These are phyloP conservation scores for Penicillium angulare DNA, from an alignment of 495 filamentous ascomycete species.

Conservation along the genomic window DNA sequence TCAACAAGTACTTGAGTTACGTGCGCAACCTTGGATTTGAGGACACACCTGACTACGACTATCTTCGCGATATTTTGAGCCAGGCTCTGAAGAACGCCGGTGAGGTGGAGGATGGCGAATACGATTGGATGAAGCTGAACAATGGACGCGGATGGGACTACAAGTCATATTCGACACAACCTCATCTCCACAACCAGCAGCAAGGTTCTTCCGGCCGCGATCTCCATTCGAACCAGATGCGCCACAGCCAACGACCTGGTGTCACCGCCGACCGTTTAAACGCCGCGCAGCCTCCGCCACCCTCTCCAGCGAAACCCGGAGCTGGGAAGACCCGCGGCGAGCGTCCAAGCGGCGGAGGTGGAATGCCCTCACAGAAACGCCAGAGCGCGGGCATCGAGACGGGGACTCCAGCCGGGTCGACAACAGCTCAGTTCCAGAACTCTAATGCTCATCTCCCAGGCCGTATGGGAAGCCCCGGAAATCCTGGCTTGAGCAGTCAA, in stretches of 20 bases:
- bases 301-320: constrained; percentile 78
- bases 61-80: constrained; percentile 93
- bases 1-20: constrained; percentile 95
- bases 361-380: constrained; percentile 61
- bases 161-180: constrained; percentile 78
- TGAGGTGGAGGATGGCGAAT: constrained; percentile 96
- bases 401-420: constrained; percentile 77
- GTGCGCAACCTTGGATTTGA: constrained; percentile 98
- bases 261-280: constrained; percentile 93
- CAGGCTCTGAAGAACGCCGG: constrained; percentile 93
- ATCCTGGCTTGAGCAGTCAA: constrained; percentile 54
- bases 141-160: constrained; percentile 95
- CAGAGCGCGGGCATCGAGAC: constrained; percentile 75
- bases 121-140: constrained; percentile 99
- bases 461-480: constrained; percentile 56
- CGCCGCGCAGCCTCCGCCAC: constrained; percentile 88
- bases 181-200: constrained; percentile 70
- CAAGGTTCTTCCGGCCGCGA: constrained; percentile 78
- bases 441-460: constrained; percentile 80
- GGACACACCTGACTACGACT: constrained; percentile 98
- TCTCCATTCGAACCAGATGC: constrained; percentile 64
- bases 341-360: constrained; percentile 76
- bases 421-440: constrained; percentile 87
- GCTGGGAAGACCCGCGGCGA: constrained; percentile 69
- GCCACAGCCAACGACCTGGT: constrained; percentile 59